Evolutionary conservation across 2,329 filamentous ascomycete species (phyloP), one percentile per base, ranked within the genome.

Genomic region (Ceratocystis smalleyi): DNA sequence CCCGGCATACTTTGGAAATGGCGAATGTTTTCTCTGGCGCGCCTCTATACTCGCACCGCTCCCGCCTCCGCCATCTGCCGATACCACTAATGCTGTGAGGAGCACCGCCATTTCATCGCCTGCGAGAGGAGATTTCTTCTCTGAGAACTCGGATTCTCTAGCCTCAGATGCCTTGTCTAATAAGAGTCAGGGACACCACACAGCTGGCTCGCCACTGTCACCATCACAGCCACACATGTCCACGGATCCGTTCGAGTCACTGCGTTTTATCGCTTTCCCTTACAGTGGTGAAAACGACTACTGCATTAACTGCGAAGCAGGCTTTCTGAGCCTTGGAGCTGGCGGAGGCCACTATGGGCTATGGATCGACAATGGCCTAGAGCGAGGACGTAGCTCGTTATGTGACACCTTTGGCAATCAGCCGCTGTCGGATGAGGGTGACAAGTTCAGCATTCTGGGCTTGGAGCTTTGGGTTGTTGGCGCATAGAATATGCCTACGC

Each of bases 261-360:
- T 97, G 69, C 85, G 94, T 22, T 99, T 99, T 81, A 96, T 96
- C 75, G 92, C 92, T 0, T 99, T 97, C 70, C 91, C 92, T 0
- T 97, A 96, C 72, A 95, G 88, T 65, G 94, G 94, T 4, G 83
- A 95, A 49, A 97, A 99, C 73, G 94, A 97, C 74, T 99, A 95
- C 73, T 90, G 92, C 77, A 94, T 97, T 69, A 88, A 95, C 71
- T 97, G 92, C 75, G 91, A 97, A 75, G 79, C 83, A 2, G 83
- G 85, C 27, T 97, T 88, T 72, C 75, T 99, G 15, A 94, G 88
- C 70, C 81, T 97, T 22, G 94, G 94, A 10, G 92, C 90, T 64
- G 89, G 80, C 54, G 91, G 96, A 69, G 92, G 94, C 0, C 88
- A 88, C 70, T 97, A 94, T 73, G 94, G 94, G 1, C 77, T 99